A percentile compares a stretch with the other conserved stretches of the same genome.
Evolutionary conservation across 768 basidiomycete genomes (phyloP).

Genomic region (Naganishia randhawae): DNA sequence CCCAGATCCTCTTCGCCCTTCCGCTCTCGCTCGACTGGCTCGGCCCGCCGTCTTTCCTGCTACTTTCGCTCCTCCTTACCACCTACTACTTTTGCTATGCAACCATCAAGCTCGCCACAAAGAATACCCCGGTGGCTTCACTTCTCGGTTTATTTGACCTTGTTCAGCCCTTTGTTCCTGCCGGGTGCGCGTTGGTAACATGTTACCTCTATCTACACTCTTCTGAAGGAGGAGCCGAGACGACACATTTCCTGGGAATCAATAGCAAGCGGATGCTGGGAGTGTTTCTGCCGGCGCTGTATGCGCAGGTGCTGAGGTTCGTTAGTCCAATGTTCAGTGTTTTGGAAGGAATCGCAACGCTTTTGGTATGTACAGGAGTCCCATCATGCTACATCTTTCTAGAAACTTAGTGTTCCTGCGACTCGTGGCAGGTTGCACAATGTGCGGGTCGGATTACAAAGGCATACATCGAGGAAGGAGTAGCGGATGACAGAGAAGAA

Average conservation of each 20-base stretch:
- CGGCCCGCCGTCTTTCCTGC: conserved; percentile 50
- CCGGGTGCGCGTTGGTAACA: conserved; percentile 38
- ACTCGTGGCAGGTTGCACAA: conserved; percentile 38
- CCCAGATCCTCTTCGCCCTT: conserved; percentile 46
- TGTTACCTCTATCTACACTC: conserved; percentile 48
- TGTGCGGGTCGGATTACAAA: conserved; percentile 46
- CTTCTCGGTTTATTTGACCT: conserved; percentile 41
- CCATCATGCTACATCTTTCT: neutral
- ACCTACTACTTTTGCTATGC: conserved; percentile 48
- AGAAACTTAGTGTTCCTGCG: neutral
- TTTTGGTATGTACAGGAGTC: conserved; percentile 34
- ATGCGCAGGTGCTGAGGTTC: conserved; percentile 45
- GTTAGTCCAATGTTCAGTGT: conserved; percentile 49
- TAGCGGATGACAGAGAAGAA: conserved; percentile 40
- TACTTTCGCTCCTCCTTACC: conserved; percentile 49
- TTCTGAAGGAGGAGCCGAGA: conserved; percentile 23
- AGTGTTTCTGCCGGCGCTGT: conserved; percentile 41
- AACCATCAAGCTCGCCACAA: conserved; percentile 46
- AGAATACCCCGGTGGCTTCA: conserved; percentile 47
- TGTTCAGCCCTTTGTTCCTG: conserved; percentile 44
- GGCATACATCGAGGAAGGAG: conserved; percentile 47
- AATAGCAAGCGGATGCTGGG: conserved; percentile 25
- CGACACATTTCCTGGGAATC: conserved; percentile 16
- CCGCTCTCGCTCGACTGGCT: conserved; percentile 49
- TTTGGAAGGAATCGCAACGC: conserved; percentile 48